Percentiles rank a stretch among this genome's conserved stretches.
phyloP scores from a whole-genome alignment of 2,329 filamentous ascomycete species.

The Alternaria sp. region DNA sequence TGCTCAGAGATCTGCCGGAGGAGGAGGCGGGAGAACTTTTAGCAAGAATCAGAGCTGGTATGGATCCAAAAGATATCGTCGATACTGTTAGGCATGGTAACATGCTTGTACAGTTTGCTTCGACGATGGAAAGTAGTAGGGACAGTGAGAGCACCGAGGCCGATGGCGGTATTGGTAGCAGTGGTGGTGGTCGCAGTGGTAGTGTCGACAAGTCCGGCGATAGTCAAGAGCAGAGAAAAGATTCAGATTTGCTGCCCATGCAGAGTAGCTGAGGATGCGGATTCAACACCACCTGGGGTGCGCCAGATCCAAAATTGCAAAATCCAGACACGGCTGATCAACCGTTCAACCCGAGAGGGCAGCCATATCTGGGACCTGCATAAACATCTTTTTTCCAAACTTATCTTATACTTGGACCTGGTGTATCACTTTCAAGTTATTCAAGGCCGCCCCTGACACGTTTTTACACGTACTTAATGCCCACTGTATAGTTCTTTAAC shows the following conservation, averaged over 20 bases:
- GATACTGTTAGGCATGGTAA: slow-evolving; percentile 27
- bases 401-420: neutral
- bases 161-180: neutral
- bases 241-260: neutral
- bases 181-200: neutral
- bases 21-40: slow-evolving; percentile 20
- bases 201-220: neutral
- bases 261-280: neutral
- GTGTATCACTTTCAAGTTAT: neutral
- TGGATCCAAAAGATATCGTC: slow-evolving; percentile 24
- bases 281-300: neutral
- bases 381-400: neutral
- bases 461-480: neutral
- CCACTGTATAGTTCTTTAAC: neutral
- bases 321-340: neutral
- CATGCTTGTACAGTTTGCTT: slow-evolving; percentile 26
- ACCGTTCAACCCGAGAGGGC: neutral
- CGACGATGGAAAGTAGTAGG: neutral
- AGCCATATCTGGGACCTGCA: neutral
- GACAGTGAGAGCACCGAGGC: neutral
- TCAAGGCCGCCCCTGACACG: too few relatives aligned
- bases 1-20: slow-evolving; percentile 23
- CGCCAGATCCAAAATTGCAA: neutral
- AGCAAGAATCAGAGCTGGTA: slow-evolving; percentile 25
- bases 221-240: neutral